phyloP scores from a whole-genome alignment of 768 basidiomycete species.

The Exsudoporus frostii region DNA sequence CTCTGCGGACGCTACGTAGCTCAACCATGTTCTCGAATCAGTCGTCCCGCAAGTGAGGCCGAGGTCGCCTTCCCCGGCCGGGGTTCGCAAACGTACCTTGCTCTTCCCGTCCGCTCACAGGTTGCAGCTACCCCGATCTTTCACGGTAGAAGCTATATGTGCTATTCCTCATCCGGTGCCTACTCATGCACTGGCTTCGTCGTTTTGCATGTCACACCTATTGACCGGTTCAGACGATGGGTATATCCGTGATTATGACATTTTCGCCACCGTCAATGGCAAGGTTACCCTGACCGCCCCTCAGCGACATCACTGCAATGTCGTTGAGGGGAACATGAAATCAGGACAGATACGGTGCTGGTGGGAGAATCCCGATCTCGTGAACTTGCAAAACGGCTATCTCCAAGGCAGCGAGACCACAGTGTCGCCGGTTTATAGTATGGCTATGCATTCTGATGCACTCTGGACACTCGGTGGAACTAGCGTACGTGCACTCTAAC shows the following conservation, averaged over 20 bases:
- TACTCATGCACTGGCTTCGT: slow-evolving; percentile 84
- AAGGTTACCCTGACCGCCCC: slow-evolving; percentile 84
- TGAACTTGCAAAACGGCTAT: slow-evolving; percentile 22
- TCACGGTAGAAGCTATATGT: slow-evolving; percentile 86
- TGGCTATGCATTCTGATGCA: slow-evolving; percentile 90
- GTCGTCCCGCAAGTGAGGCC: slow-evolving; percentile 27
- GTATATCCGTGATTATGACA: slow-evolving; percentile 89
- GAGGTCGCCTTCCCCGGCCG: slow-evolving; percentile 54
- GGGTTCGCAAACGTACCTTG: slow-evolving; percentile 47
- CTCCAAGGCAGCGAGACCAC: slow-evolving; percentile 47
- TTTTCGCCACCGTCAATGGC: slow-evolving; percentile 85
- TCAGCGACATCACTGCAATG: slow-evolving; percentile 82
- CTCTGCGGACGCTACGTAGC: not conserved
- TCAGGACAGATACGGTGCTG: slow-evolving; percentile 82
- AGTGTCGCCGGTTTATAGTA: slow-evolving; percentile 79
- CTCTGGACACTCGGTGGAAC: slow-evolving; percentile 90
- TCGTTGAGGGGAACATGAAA: slow-evolving; percentile 91
- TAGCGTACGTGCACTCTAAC: slow-evolving; percentile 51
- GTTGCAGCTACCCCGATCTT: slow-evolving; percentile 50
- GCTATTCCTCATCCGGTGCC: slow-evolving; percentile 87
- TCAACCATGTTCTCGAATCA: slow-evolving; percentile 21
- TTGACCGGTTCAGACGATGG: slow-evolving; percentile 93
- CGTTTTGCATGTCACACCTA: slow-evolving; percentile 82
- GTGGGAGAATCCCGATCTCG: slow-evolving; percentile 72
- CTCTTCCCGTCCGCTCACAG: slow-evolving; percentile 30